Evolutionary conservation across 768 basidiomycete species (phyloP).

Genomic region (Chiua virens): DNA sequence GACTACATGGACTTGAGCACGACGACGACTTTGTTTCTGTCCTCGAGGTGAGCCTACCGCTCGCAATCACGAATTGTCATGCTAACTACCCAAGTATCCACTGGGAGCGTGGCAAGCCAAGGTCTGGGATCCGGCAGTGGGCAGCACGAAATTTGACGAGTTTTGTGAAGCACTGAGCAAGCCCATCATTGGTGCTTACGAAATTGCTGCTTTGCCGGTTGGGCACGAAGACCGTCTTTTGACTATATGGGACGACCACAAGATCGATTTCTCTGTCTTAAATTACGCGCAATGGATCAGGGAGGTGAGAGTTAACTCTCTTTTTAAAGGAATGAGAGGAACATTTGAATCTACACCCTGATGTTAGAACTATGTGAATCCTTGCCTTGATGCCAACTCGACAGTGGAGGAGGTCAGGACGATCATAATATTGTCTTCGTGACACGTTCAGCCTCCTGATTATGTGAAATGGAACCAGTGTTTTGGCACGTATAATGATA

Average conservation of each 20-base stretch:
- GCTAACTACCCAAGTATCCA: conserved; percentile 43
- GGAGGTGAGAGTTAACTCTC: conserved; percentile 41
- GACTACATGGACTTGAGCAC: conserved; percentile 62
- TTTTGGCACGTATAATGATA: conserved; percentile 80
- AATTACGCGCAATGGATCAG: conserved; percentile 82
- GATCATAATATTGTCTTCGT: not conserved
- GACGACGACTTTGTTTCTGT: conserved; percentile 79
- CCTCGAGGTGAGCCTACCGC: conserved; percentile 47
- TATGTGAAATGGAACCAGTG: conserved; percentile 48
- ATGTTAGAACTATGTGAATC: conserved; percentile 50
- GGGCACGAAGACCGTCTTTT: conserved; percentile 51
- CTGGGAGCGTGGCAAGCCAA: conserved; percentile 78
- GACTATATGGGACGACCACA: conserved; percentile 43
- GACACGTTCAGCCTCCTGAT: not conserved
- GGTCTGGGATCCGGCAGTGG: conserved; percentile 81
- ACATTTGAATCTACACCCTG: not conserved
- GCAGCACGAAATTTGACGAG: conserved; percentile 59
- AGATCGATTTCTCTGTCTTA: conserved; percentile 57
- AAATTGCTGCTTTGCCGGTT: conserved; percentile 43
- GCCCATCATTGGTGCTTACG: conserved; percentile 35
- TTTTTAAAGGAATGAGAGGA: not conserved
- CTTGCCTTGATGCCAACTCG: conserved; percentile 47
- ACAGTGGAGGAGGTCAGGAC: conserved; percentile 52
- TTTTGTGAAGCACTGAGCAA: conserved; percentile 63
- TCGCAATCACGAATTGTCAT: conserved; percentile 16